Evolutionary conservation across 352 stramenopile genomes (phyloP).

Genomic region (Pythium dissotocum): DNA sequence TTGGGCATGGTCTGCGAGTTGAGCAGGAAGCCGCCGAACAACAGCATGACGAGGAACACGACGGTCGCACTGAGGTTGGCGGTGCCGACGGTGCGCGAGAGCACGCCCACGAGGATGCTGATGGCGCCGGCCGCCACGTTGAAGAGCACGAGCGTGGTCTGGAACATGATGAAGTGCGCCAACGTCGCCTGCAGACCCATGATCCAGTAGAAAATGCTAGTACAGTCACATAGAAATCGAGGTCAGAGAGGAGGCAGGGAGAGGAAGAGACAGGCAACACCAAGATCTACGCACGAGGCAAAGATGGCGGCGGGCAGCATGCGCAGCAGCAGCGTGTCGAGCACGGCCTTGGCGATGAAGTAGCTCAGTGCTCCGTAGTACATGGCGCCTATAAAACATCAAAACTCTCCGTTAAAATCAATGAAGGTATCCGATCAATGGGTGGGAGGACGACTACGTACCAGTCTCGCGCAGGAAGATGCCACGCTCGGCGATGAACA

Average conservation of each 20-base stretch:
- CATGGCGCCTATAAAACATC: slow-evolving; percentile 43
- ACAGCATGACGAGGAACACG: slow-evolving; percentile 75
- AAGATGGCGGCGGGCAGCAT: slow-evolving; percentile 76
- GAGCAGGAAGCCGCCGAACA: slow-evolving; percentile 88
- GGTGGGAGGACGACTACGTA: background rate
- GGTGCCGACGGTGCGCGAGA: slow-evolving; percentile 59
- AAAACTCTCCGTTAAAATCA: background rate
- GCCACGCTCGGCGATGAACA: slow-evolving; percentile 71
- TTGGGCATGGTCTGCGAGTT: slow-evolving; percentile 80
- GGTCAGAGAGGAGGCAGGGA: background rate
- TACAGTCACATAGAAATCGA: background rate
- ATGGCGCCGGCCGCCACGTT: slow-evolving; percentile 78
- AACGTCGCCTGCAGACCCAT: slow-evolving; percentile 74
- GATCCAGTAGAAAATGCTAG: slow-evolving; percentile 85
- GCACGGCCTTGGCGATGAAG: slow-evolving; percentile 71
- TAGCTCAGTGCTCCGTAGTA: slow-evolving; percentile 83
- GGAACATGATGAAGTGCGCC: slow-evolving; percentile 66
- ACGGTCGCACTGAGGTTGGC: slow-evolving; percentile 78
- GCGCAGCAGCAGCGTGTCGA: slow-evolving; percentile 76
- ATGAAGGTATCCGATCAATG: background rate
- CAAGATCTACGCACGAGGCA: slow-evolving; percentile 36
- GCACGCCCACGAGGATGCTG: slow-evolving; percentile 70
- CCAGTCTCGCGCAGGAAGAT: slow-evolving; percentile 81
- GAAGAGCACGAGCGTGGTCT: slow-evolving; percentile 73
- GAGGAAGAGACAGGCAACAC: background rate